phyloP scores from a whole-genome alignment of 768 basidiomycete genomes.

The Trametes cingulata region DNA sequence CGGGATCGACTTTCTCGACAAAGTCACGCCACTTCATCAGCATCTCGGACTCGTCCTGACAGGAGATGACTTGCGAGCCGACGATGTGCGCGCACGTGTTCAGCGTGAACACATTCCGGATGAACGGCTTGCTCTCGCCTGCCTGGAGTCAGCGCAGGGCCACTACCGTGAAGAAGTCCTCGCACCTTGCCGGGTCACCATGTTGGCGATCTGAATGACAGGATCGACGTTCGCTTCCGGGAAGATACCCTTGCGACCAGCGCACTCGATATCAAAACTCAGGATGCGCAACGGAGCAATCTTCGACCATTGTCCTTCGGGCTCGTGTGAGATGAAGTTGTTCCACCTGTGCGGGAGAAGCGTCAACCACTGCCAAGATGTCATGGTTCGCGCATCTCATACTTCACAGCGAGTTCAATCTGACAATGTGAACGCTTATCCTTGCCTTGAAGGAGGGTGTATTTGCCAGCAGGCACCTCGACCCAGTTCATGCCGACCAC shows the following conservation, averaged over 20 bases:
- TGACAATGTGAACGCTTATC: slow-evolving; percentile 82
- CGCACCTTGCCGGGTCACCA: slow-evolving; percentile 97
- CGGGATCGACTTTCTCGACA: slow-evolving; percentile 87
- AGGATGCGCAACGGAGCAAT: slow-evolving; percentile 92
- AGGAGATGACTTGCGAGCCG: slow-evolving; percentile 93
- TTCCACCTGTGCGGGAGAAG: slow-evolving; percentile 58
- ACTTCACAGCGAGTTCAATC: slow-evolving; percentile 82
- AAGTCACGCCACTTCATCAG: slow-evolving; percentile 89
- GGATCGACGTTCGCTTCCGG: slow-evolving; percentile 90
- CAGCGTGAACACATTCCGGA: slow-evolving; percentile 94
- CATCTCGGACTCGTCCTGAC: slow-evolving; percentile 71
- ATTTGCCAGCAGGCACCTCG: slow-evolving; percentile 84
- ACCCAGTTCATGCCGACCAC: slow-evolving; percentile 99
- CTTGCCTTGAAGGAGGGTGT: slow-evolving; percentile 56
- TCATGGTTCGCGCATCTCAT: slow-evolving; percentile 21
- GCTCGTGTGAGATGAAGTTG: slow-evolving; percentile 83
- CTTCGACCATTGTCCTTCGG: slow-evolving; percentile 90
- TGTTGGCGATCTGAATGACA: slow-evolving; percentile 98
- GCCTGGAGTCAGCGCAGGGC: neutral
- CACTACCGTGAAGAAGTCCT: neutral
- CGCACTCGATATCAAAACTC: slow-evolving; percentile 99
- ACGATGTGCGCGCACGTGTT: slow-evolving; percentile 95
- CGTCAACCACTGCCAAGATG: neutral
- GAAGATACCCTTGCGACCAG: slow-evolving; percentile 95
- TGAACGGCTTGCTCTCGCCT: slow-evolving; percentile 93